A percentile compares a stretch with the other conserved stretches of the same genome.
phyloP scores from a whole-genome alignment of 208 protist species.

The Trichomonas gallinae region DNA sequence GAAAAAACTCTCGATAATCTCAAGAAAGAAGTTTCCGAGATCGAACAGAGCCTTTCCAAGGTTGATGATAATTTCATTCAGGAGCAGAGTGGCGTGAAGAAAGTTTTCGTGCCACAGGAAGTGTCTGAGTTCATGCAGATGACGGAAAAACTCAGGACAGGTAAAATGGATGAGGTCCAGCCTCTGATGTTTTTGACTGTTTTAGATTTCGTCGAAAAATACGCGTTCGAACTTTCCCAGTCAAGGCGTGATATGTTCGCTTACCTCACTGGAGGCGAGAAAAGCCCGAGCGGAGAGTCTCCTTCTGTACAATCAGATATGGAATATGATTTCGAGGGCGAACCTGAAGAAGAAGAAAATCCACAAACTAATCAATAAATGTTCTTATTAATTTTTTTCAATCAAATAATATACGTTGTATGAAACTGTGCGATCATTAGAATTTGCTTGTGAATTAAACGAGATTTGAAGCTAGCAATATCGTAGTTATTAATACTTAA shows the following conservation, averaged over 20 bases:
- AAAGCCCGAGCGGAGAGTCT: neutral
- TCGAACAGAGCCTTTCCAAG: neutral
- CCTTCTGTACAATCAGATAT: neutral
- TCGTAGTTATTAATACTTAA: too few relatives aligned
- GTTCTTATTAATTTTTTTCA: too few relatives aligned
- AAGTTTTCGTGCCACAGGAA: neutral
- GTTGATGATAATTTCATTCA: neutral
- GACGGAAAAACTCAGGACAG: neutral
- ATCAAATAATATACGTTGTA: too few relatives aligned
- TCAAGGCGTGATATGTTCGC: neutral
- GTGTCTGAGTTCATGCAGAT: neutral
- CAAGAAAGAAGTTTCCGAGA: neutral
- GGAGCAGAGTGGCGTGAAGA: neutral
- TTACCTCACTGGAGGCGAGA: neutral
- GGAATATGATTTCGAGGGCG: neutral
- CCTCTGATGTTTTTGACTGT: neutral
- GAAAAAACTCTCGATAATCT: neutral
- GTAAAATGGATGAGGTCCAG: neutral
- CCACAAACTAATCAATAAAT: neutral
- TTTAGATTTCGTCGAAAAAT: neutral
- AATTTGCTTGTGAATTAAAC: too few relatives aligned
- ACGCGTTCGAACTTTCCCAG: neutral
- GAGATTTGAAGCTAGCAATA: too few relatives aligned
- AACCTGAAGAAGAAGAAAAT: neutral
- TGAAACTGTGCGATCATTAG: too few relatives aligned